Evolutionary conservation across 805 yeast species (phyloP).

Genomic region (Blastobotrys attinorum): DNA sequence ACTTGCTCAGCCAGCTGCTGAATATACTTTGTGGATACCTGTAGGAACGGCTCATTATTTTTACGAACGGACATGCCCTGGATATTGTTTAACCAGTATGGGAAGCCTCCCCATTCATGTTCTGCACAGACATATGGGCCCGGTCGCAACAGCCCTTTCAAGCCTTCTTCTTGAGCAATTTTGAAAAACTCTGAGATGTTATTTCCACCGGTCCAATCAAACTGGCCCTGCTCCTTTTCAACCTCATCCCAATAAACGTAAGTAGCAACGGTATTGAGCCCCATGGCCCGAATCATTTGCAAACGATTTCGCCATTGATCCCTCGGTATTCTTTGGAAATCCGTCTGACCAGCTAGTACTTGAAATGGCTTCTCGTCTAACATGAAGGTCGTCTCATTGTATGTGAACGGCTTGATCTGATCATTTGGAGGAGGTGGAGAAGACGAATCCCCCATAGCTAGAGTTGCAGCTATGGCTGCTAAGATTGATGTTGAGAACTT

Average conservation of each 20-base stretch:
- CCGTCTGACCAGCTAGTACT: constrained; percentile 5
- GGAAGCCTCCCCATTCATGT: constrained; percentile 7
- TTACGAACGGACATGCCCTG: constrained; percentile 1
- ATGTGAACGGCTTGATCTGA: constrained; percentile 1
- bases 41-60: constrained; percentile 1
- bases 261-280: constrained; percentile 1
- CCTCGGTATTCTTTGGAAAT: constrained; percentile 1
- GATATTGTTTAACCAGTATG: constrained; percentile 4
- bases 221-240: constrained; percentile 1
- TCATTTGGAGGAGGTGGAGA: neutral
- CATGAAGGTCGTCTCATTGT: constrained; percentile 2
- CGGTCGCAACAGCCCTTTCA: constrained; percentile 1
- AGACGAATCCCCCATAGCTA: neutral
- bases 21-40: neutral
- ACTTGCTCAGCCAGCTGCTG: constrained; percentile 1
- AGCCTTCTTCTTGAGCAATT: constrained; percentile 6
- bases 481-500: neutral
- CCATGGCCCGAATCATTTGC: constrained; percentile 4
- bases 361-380: constrained; percentile 4
- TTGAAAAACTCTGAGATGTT: constrained; percentile 2
- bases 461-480: neutral
- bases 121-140: constrained; percentile 6
- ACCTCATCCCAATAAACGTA: constrained; percentile 5
- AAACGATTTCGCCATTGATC: constrained; percentile 2
- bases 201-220: constrained; percentile 1